Base-by-base conservation (phyloP, 2,329 filamentous ascomycete genomes). In the Penicillium aurantiogriseum region DNA sequence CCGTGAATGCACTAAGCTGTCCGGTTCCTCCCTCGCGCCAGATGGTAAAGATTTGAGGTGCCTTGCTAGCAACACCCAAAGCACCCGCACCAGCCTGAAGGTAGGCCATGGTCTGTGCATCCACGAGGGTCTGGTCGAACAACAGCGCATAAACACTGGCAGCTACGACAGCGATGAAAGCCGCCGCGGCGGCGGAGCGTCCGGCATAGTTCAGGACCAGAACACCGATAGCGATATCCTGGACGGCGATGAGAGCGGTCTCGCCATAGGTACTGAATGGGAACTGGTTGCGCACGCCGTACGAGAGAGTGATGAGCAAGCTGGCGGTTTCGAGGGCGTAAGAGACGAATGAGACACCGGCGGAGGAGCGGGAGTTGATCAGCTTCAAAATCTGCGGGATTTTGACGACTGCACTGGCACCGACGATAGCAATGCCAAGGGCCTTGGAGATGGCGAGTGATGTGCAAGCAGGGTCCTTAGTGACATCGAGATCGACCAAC, bases 231-330 rank as follows among this genome's bases (percentile, higher is more conserved):
- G 92, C 85, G 43, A 97, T 85, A 76, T 99, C 96, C 80, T 99
- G 94, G 58, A 88, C 87, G 49, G 94, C 84, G 67, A 99, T 97
- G 70, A 97, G 81, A 38, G 90, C 92, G 29, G 91, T 93, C 83
- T 99, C 94, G 75, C 94, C 94, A 74, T 90, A 99, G 11, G 94
- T 99, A 82, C 89, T 95, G 78, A 99, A 97, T 3, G 94, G 93
- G 67, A 96, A 97, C 25, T 87, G 88, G 70, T 92, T 91, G 72
- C 94, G 91, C 64, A 90, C 82, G 75, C 96, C 96, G 81, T 99
- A 99, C 51, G 91, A 90, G 65, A 99, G 85, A 5, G 88, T 89
- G 76, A 97, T 95, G 68, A 97, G 83, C 78, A 95, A 93, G 57
- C 88, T 86, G 55, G 85, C 83, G 9, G 92, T 97, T 80, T 99